These are phyloP conservation scores for Myrmaecium sp. DNA, from an alignment of 2,329 filamentous ascomycete genomes.

Conservation along the genomic window DNA sequence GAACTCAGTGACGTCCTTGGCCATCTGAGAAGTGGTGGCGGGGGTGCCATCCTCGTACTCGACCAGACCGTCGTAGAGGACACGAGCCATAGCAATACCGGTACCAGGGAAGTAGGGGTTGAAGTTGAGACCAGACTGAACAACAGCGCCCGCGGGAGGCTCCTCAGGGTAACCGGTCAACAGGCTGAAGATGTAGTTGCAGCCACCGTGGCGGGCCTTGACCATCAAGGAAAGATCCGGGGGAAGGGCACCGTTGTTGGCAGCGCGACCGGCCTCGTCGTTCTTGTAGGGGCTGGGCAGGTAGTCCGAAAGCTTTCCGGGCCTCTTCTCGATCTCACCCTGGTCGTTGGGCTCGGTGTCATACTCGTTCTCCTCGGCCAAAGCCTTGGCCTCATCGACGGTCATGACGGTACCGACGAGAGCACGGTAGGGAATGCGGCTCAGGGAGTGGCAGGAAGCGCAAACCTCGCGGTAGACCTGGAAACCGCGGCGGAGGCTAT, in stretches of 20 bases:
- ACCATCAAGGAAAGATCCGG: conserved; percentile 95
- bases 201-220: conserved; percentile 95
- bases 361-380: conserved; percentile 98
- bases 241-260: conserved; percentile 95
- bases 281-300: conserved; percentile 94
- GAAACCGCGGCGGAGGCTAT: conserved; percentile 92
- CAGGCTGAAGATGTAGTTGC: conserved; percentile 95
- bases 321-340: conserved; percentile 95
- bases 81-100: conserved; percentile 96
- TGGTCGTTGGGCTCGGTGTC: conserved; percentile 95
- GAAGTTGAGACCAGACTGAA: conserved; percentile 91
- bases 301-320: conserved; percentile 97
- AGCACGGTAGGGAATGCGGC: conserved; percentile 80
- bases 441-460: conserved; percentile 91
- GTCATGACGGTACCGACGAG: conserved; percentile 87
- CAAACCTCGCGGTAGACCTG: conserved; percentile 99
- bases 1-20: conserved; percentile 98
- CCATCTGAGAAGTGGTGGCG: conserved; percentile 95
- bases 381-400: conserved; percentile 90
- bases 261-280: conserved; percentile 92
- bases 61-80: conserved; percentile 90
- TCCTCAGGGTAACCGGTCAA: conserved; percentile 97
- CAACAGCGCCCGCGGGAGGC: conserved; percentile 70
- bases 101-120: conserved; percentile 99
- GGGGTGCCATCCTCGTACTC: conserved; percentile 96